Percentiles rank a stretch among this genome's conserved stretches.
These are phyloP conservation scores for Fremontodendron californicum DNA, from an alignment of 345 rosid genomes.

Conservation along the genomic window DNA sequence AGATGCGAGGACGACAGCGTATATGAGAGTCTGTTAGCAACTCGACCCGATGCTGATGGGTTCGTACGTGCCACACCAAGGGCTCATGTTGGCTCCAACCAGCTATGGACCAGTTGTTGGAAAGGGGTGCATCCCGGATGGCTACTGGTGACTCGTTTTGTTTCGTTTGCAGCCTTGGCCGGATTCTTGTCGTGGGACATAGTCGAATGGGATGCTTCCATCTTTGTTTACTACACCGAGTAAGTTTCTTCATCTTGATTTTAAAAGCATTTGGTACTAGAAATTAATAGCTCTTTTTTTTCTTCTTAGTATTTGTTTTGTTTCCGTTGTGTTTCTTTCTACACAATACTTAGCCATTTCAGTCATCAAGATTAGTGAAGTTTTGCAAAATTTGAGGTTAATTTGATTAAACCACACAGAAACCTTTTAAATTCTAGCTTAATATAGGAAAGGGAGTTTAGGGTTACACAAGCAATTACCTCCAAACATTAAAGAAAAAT, in stretches of 20 bases:
- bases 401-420: background rate
- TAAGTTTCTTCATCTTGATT: conserved; percentile 20
- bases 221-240: conserved; percentile 86
- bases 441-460: background rate
- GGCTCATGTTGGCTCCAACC: conserved; percentile 44
- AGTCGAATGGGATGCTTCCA: conserved; percentile 41
- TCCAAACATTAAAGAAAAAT: no score
- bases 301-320: no score
- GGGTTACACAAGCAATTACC: background rate
- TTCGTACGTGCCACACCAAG: conserved; percentile 23
- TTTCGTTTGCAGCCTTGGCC: conserved; percentile 56
- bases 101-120: conserved; percentile 84
- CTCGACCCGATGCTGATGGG: conserved; percentile 30
- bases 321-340: no score
- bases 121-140: conserved; percentile 73
- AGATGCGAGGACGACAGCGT: conserved; percentile 24
- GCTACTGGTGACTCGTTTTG: conserved; percentile 65
- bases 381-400: background rate
- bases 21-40: conserved; percentile 43
- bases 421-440: background rate
- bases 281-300: background rate
- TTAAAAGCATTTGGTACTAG: background rate
- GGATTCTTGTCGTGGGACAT: conserved; percentile 62
- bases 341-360: background rate
- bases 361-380: background rate